These are phyloP conservation scores for Apiospora rasikravindrae DNA, from an alignment of 2,329 filamentous ascomycete species.

Conservation along the genomic window DNA sequence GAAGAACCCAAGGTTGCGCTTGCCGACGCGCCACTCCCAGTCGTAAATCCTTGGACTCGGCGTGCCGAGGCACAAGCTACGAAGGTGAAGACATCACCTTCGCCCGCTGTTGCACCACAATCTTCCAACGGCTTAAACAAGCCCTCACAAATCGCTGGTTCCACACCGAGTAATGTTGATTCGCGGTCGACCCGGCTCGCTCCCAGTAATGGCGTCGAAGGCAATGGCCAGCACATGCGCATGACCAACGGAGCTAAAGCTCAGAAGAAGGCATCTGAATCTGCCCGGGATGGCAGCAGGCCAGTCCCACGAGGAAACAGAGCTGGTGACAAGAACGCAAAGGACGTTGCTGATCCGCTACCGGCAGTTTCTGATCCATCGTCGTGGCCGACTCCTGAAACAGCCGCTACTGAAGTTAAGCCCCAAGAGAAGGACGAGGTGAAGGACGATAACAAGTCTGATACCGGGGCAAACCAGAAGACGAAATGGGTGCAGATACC, in stretches of 20 bases:
- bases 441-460: slow-evolving; percentile 63
- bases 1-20: slow-evolving; percentile 67
- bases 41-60: slow-evolving; percentile 88
- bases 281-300: slow-evolving; percentile 45
- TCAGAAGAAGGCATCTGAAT: slow-evolving; percentile 50
- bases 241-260: slow-evolving; percentile 41
- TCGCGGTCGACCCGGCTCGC: slow-evolving; percentile 24
- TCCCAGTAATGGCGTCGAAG: slow-evolving; percentile 17
- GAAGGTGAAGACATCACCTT: slow-evolving; percentile 50
- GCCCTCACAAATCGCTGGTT: slow-evolving; percentile 3
- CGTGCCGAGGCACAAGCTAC: slow-evolving; percentile 66
- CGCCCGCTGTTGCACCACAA: slow-evolving; percentile 25
- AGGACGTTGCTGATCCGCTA: slow-evolving; percentile 39
- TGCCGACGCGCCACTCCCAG: slow-evolving; percentile 80
- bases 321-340: slow-evolving; percentile 49
- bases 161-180: slow-evolving; percentile 24
- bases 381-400: slow-evolving; percentile 91
- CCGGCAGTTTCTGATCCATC: slow-evolving; percentile 77
- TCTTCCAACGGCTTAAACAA: slow-evolving; percentile 29
- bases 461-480: slow-evolving; percentile 64
- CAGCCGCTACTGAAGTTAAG: slow-evolving; percentile 76
- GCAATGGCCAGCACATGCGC: slow-evolving; percentile 8
- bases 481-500: slow-evolving; percentile 85
- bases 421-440: slow-evolving; percentile 68
- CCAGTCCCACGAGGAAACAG: slow-evolving; percentile 52